Base-by-base conservation (phyloP, 176 grass and related monocot genomes). In the Triticum turgidum region DNA sequence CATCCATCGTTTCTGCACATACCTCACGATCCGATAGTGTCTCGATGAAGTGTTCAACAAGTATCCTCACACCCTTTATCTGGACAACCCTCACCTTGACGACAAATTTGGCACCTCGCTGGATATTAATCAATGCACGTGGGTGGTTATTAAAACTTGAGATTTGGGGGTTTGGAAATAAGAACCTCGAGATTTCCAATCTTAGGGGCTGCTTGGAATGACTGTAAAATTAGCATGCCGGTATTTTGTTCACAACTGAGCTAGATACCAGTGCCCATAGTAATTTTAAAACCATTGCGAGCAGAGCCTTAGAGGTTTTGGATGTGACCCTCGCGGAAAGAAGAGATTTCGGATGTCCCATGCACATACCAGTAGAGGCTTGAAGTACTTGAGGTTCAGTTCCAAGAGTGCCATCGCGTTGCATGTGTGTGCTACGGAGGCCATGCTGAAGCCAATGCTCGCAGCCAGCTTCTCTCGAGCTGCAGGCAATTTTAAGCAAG, bases 381-480 rank as follows among this genome's bases (percentile, higher is more conserved):
- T 39, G 42, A 75, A 92, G 79, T 83, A 94, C 72, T 94, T 92
- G 72, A 94, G 69, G 9, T 80, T 58, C 39, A 91, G 58, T 29
- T 94, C 89, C 17, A 87, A 84, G 52, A 97, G 49, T 6, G 90
- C 90, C 77, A 89, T 67, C 0, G 92, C 92, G 3, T 88, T 81
- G 37, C 92, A 89, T 0, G 77, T 93, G 64, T 76, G 29, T 17
- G 85, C 89, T 82, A 97, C 33, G 34, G 76, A 83, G 72, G 25
- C 82, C 1, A 52, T 68, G 74, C 76, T 79, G 34, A 92, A 41
- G 30, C 95, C 90, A 61, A 94, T 32, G 14, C 73, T 54, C 35
- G 87, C 77, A 14, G 82, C 18, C 38, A 93, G 45, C 88, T 90
- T 89, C 51, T 97, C 89, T 13, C 92, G 88, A 64, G 84, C 92